phyloP scores from a whole-genome alignment of 2,329 filamentous ascomycete genomes.

The Trichoderma sp. region DNA sequence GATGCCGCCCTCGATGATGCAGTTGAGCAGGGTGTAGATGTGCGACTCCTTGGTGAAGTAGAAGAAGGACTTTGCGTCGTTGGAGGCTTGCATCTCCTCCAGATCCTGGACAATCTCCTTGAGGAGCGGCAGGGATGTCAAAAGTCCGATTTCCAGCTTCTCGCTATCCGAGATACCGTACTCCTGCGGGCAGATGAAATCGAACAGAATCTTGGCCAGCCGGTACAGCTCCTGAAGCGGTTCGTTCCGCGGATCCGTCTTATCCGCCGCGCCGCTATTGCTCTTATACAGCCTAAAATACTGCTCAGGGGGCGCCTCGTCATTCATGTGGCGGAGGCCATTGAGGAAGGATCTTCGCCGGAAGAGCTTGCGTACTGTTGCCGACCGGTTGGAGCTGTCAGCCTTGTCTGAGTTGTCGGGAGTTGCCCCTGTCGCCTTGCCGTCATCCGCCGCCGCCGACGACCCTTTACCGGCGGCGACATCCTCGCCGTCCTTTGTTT shows the following conservation, averaged over 20 bases:
- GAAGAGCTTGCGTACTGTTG: slow-evolving; percentile 50
- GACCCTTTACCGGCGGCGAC: slow-evolving; percentile 24
- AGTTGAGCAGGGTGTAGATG: slow-evolving; percentile 97
- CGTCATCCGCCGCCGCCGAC: slow-evolving; percentile 33
- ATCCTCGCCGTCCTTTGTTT: slow-evolving; percentile 44
- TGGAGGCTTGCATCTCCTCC: slow-evolving; percentile 93
- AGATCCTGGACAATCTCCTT: slow-evolving; percentile 97
- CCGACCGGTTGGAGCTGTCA: slow-evolving; percentile 39
- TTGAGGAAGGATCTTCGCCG: slow-evolving; percentile 60
- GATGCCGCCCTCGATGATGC: slow-evolving; percentile 93
- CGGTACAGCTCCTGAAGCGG: slow-evolving; percentile 92
- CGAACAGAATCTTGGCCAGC: slow-evolving; percentile 90
- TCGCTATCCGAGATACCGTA: slow-evolving; percentile 95
- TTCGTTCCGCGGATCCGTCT: slow-evolving; percentile 79
- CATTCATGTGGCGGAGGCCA: slow-evolving; percentile 47
- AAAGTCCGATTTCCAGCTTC: slow-evolving; percentile 95
- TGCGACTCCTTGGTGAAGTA: slow-evolving; percentile 99
- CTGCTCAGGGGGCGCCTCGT: slow-evolving; percentile 60
- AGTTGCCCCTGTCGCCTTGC: slow-evolving; percentile 24
- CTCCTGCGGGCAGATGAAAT: slow-evolving; percentile 97
- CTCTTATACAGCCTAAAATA: slow-evolving; percentile 93
- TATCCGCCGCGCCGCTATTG: slow-evolving; percentile 60
- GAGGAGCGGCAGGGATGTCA: slow-evolving; percentile 88
- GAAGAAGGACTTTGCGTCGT: slow-evolving; percentile 92
- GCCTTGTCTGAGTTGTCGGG: slow-evolving; percentile 41